Base-by-base conservation (phyloP, 768 basidiomycete species). In the Suillus placidus region DNA sequence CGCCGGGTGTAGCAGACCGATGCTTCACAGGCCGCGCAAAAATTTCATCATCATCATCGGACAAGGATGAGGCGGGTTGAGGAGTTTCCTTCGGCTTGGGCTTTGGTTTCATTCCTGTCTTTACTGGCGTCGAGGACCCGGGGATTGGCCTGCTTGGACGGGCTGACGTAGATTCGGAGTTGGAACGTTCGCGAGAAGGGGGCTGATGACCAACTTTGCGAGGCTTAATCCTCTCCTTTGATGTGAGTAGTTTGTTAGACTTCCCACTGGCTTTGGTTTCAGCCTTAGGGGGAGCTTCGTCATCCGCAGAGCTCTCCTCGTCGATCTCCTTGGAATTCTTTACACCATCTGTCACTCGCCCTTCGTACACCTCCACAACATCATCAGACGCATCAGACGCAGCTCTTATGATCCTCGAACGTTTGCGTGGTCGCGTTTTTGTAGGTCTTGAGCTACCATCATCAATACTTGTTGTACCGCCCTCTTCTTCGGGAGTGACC, bases 71-170 rank as follows among this genome's bases (percentile, higher is more conserved):
- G 18, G 40, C 38, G 18, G 12, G 58, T 42, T 60, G 58, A 30
- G 58, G 64, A 7, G 65, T 64, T 30, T 60, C 40, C 58, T 60
- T 60, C 3, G 72, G 68, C 23, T 56, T 70, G 7, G 69, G 66
- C 47, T 69, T 70, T 37, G 70, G 71, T 35, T 69, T 76, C 75
- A 76, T 76, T 10, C 70, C 70, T 2, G 71, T 71, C 45, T 69
- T 74, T 61, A 76, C 61, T 13, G 75, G 72, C 0, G 75, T 76
- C 6, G 65, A 61, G 38, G 16, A 14, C 30, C 62, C 37, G 42
- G 10, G 18, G 26, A 30, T 30, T 30, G 26, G 6, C 58, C 26
- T 20, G 10, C n/a, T 60, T 30, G 26, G 26, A 30, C 18, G 58
- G 5, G 38, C 26, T 30, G 10, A 12, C 18, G 6, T 8, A 30